Conservation (phyloP, 768 basidiomycete genomes). For the Auriculariales sp. region DNA sequence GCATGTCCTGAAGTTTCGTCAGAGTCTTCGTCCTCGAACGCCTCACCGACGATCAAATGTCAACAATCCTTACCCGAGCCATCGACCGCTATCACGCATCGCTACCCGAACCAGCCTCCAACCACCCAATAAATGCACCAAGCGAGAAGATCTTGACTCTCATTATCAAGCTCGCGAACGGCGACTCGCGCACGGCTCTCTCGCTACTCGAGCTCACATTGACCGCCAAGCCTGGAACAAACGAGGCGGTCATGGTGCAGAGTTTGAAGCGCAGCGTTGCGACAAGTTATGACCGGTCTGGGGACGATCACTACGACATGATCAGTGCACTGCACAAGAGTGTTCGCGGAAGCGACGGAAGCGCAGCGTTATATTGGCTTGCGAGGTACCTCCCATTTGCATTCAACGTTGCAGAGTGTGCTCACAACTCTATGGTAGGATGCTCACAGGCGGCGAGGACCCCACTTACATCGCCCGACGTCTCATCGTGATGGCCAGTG, state of each 20-base stretch:
- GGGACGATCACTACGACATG: conserved; percentile 68
- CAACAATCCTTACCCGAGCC: conserved; percentile 42
- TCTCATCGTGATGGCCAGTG: conserved; percentile 68
- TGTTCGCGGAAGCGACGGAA: conserved; percentile 59
- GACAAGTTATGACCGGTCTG: conserved; percentile 58
- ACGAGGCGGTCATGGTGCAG: conserved; percentile 36
- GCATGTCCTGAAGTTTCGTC: conserved; percentile 8
- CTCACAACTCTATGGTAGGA: conserved; percentile 20
- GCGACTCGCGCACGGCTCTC: conserved; percentile 67
- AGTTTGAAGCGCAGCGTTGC: conserved; percentile 49
- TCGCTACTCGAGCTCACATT: conserved; percentile 63
- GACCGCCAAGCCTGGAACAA: conserved; percentile 22
- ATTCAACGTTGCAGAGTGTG: neutral
- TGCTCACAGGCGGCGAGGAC: conserved; percentile 71
- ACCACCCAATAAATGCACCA: conserved; percentile 33
- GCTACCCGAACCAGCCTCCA: conserved; percentile 8
- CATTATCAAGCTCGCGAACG: conserved; percentile 42
- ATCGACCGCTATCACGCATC: conserved; percentile 14
- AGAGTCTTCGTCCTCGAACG: conserved; percentile 66
- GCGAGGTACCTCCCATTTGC: conserved; percentile 26
- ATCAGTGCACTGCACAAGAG: conserved; percentile 77
- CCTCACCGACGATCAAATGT: conserved; percentile 48
- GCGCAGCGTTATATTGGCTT: conserved; percentile 79
- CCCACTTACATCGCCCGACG: conserved; percentile 62
- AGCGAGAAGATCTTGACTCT: conserved; percentile 33